These are phyloP conservation scores for Blepharisma undulans DNA, from an alignment of 169 alveolate species.

Conservation along the genomic window DNA sequence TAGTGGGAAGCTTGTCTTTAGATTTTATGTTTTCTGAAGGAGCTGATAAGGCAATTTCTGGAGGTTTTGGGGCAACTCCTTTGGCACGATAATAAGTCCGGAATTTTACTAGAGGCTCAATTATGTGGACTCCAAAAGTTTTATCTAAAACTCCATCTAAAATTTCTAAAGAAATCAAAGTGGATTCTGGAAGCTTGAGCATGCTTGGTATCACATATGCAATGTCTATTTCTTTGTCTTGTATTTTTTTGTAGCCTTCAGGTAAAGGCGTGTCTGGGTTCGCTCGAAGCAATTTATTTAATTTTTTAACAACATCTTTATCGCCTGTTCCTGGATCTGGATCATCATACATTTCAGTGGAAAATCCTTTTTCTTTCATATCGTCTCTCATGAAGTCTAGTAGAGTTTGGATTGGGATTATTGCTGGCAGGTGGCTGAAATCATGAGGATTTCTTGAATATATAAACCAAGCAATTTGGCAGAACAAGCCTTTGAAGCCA, in stretches of 20 bases:
- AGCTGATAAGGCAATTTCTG: not conserved
- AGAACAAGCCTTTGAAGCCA: constrained; percentile 34
- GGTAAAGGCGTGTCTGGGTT: constrained; percentile 28
- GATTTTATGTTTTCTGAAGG: not conserved
- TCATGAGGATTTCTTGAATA: constrained; percentile 1
- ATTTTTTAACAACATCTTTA: constrained; percentile 22
- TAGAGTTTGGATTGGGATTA: not conserved
- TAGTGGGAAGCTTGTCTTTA: not conserved
- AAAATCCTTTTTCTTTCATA: not conserved
- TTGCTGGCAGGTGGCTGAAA: constrained; percentile 33
- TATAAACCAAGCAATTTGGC: constrained; percentile 9
- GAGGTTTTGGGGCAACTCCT: constrained; percentile 11
- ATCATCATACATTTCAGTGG: constrained; percentile 41
- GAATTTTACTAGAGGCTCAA: constrained; percentile 34
- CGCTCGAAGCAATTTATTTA: constrained; percentile 11
- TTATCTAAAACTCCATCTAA: not conserved
- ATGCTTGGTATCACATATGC: not conserved
- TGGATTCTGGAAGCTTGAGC: not conserved
- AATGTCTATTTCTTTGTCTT: constrained; percentile 24
- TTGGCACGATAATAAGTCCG: constrained; percentile 17
- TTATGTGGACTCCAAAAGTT: not conserved
- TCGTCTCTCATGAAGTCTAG: not conserved
- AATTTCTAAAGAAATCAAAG: constrained; percentile 10
- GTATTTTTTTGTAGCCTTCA: constrained; percentile 32
- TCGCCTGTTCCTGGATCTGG: constrained; percentile 40